phyloP scores from a whole-genome alignment of 441 rosid species.

The Euphorbia schlechtendalii region DNA sequence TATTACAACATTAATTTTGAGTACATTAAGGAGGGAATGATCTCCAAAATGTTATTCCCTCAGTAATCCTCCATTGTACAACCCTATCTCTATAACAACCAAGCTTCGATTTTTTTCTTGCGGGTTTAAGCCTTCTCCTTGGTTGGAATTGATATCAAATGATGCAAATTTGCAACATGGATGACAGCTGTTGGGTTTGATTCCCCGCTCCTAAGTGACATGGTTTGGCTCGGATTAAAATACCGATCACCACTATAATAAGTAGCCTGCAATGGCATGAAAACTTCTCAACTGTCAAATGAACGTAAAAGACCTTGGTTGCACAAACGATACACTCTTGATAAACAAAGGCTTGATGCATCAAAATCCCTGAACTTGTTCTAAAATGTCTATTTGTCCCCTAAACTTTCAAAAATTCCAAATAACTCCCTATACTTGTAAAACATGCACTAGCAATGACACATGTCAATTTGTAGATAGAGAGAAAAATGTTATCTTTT shows the following conservation, averaged over 20 bases:
- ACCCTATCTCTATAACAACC: too few species aligned
- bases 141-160: slow-evolving; percentile 53
- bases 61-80: slow-evolving; percentile 13
- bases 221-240: slow-evolving; percentile 42
- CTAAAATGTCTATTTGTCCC: too few species aligned
- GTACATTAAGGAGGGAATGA: slow-evolving; percentile 13
- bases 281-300: too few species aligned
- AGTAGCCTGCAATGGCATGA: slow-evolving; percentile 49
- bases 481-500: too few species aligned
- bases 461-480: too few species aligned
- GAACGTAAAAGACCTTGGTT: neutral
- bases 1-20: neutral
- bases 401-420: too few species aligned
- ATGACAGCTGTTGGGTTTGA: slow-evolving; percentile 76
- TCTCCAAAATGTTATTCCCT: slow-evolving; percentile 21
- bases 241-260: slow-evolving; percentile 49
- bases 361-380: too few species aligned
- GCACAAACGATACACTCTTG: too few species aligned
- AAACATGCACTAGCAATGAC: too few species aligned
- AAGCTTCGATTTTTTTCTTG: neutral
- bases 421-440: too few species aligned
- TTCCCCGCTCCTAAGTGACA: slow-evolving; percentile 47
- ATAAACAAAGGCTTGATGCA: too few species aligned
- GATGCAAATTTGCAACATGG: slow-evolving; percentile 84
- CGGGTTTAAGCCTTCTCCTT: slow-evolving; percentile 72